Evolutionary conservation across 2,329 filamentous ascomycete species (phyloP).

Genomic region (Fusarium sp.): DNA sequence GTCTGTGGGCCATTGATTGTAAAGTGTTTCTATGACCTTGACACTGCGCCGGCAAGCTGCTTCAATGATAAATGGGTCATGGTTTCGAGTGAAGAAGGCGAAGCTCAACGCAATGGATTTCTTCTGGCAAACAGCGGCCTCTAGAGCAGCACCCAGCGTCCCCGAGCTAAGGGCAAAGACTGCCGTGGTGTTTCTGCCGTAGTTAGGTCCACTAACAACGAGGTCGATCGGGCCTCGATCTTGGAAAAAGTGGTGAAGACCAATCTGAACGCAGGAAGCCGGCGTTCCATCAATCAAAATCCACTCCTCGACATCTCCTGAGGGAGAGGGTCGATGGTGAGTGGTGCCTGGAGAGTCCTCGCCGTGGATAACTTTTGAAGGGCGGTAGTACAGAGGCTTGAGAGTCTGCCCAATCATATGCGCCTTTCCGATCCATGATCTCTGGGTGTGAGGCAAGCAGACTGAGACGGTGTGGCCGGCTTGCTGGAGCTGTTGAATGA

Average conservation of each 20-base stretch:
- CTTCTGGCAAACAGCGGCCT: conserved; percentile 76
- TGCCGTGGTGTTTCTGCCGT: conserved; percentile 83
- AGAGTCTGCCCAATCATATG: conserved; percentile 93
- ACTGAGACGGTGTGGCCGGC: conserved; percentile 91
- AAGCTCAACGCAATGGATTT: conserved; percentile 86
- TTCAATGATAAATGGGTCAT: conserved; percentile 82
- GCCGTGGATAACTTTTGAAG: conserved; percentile 54
- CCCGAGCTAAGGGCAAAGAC: conserved; percentile 82
- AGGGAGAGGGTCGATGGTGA: conserved; percentile 65
- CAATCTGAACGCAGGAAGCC: conserved; percentile 83
- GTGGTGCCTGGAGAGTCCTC: conserved; percentile 68
- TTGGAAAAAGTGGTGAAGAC: conserved; percentile 80
- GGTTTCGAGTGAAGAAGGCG: conserved; percentile 87
- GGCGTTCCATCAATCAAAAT: conserved; percentile 83
- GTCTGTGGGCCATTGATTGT: conserved; percentile 75
- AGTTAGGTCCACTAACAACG: conserved; percentile 83
- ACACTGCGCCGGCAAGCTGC: conserved; percentile 80
- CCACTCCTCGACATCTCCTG: conserved; percentile 76
- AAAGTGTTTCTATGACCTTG: conserved; percentile 80
- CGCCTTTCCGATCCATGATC: conserved; percentile 98
- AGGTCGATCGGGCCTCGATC: conserved; percentile 77
- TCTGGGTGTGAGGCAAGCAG: conserved; percentile 87
- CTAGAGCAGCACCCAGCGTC: conserved; percentile 79
- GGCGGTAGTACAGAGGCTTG: conserved; percentile 84
- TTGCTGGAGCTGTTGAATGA: conserved; percentile 74